phyloP scores from a whole-genome alignment of 1,139 yeast species.

The Blastobotrys ciferrii region DNA sequence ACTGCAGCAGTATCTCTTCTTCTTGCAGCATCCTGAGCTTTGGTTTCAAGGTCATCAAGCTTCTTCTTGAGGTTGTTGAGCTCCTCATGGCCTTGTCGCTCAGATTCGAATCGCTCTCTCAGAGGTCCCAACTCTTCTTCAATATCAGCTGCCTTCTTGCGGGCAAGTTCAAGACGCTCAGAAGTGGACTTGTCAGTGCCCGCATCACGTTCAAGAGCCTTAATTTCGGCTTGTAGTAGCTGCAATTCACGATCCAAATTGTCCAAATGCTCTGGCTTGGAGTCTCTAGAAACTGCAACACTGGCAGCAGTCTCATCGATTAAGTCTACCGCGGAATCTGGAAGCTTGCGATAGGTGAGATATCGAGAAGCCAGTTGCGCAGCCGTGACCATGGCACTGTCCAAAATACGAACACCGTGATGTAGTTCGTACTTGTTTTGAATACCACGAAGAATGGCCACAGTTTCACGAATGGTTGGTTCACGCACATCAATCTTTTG shows the following conservation, averaged over 20 bases:
- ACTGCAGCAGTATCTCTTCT: slow-evolving; percentile 92
- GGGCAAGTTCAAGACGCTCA: slow-evolving; percentile 79
- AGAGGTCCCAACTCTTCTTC: slow-evolving; percentile 85
- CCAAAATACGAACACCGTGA: slow-evolving; percentile 96
- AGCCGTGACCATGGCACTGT: slow-evolving; percentile 91
- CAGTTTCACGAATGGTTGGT: slow-evolving; percentile 87
- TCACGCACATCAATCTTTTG: slow-evolving; percentile 96
- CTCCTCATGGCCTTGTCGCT: slow-evolving; percentile 88
- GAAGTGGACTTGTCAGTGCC: slow-evolving; percentile 84
- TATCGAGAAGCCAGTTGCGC: slow-evolving; percentile 94
- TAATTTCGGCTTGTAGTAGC: slow-evolving; percentile 89
- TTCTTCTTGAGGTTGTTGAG: slow-evolving; percentile 84
- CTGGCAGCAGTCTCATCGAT: slow-evolving; percentile 97
- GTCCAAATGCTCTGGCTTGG: slow-evolving; percentile 96
- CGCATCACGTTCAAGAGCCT: slow-evolving; percentile 94
- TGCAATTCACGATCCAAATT: slow-evolving; percentile 89
- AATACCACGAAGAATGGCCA: slow-evolving; percentile 92
- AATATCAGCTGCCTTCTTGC: slow-evolving; percentile 73
- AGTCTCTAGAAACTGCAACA: slow-evolving; percentile 97
- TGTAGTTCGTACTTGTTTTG: slow-evolving; percentile 96
- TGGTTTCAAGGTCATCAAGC: slow-evolving; percentile 86
- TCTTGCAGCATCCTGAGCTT: slow-evolving; percentile 96
- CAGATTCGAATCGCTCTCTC: slow-evolving; percentile 81
- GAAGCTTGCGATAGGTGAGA: slow-evolving; percentile 90
- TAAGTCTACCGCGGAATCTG: slow-evolving; percentile 96